phyloP scores from a whole-genome alignment of 768 basidiomycete genomes.

The Exsudoporus frostii region DNA sequence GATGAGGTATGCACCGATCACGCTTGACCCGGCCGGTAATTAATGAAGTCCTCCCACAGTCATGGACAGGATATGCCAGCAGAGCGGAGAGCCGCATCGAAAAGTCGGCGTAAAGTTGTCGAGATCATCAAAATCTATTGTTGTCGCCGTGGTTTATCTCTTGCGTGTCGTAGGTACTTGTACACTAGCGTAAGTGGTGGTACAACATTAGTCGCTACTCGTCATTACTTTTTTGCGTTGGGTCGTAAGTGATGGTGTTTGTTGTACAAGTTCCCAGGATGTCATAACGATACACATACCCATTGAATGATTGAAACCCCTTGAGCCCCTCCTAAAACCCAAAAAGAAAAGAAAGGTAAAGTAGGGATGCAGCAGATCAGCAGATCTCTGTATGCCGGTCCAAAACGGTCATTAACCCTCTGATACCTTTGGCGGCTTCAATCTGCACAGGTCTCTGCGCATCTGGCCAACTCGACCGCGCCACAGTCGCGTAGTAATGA shows the following conservation, averaged over 20 bases:
- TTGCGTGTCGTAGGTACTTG: conserved; percentile 8
- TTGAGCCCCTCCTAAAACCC: conserved; percentile 13
- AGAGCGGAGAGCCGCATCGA: conserved; percentile 71
- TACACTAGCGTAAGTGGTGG: conserved; percentile 23
- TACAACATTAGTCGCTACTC: conserved; percentile 29
- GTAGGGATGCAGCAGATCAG: conserved; percentile 7
- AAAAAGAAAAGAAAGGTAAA: background rate
- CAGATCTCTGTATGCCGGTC: conserved; percentile 31
- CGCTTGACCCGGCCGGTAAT: conserved; percentile 9
- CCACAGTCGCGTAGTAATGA: conserved; percentile 35
- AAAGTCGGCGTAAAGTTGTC: conserved; percentile 35
- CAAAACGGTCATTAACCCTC: conserved; percentile 37
- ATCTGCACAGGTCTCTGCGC: conserved; percentile 37
- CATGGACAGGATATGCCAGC: conserved; percentile 92
- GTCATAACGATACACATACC: conserved; percentile 22
- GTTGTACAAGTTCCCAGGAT: conserved; percentile 15
- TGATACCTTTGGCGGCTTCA: conserved; percentile 34
- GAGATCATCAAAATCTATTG: conserved; percentile 6
- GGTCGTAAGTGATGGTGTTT: conserved; percentile 11
- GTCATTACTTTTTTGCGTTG: conserved; percentile 13
- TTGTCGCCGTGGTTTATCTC: conserved; percentile 6
- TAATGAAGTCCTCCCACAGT: conserved; percentile 46
- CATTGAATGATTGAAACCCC: conserved; percentile 18
- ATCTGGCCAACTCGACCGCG: conserved; percentile 34
- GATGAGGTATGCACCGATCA: conserved; percentile 71